Base-by-base conservation (phyloP, 192 early-diverging fungal genomes). In the Chytriomyces hyalinus region DNA sequence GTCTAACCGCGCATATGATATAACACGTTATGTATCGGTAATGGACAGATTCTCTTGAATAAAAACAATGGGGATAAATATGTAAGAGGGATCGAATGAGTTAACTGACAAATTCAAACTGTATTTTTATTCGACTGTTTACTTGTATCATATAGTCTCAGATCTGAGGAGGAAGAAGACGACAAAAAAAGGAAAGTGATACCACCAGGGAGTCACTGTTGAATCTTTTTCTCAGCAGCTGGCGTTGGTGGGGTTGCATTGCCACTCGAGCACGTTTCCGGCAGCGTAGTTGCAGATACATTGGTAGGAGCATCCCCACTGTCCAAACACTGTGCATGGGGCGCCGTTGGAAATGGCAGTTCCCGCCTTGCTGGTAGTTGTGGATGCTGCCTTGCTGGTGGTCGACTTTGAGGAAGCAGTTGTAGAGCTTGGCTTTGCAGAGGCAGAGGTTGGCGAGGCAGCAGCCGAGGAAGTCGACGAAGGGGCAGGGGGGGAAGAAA, bases 241-340 rank as follows among this genome's bases (percentile, higher is more conserved):
- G 36, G 36, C 36, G 36, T 36, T 36, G 3, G 53, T n/a, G 53
- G 53, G 53, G 53, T 57, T 57, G 53, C 53, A 57, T 57, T 57
- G 53, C 53, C 53, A 57, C 13, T n/a, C 20, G 15, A 57, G 53
- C 36, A 36, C 36, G 36, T 36, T 36, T n/a, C 53, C 53, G 4
- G 53, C 53, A 13, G 53, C 53, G 20, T 57, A 57, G 53, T 57
- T 57, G 53, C 53, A 57, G 20, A 57, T 57, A 20, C 53, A 57
- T 20, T 20, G 15, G 53, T 57, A 57, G 3, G 13, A n/a, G 20
- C 53, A 57, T n/a, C 15, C 53, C 53, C 53, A 57, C 53, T 73
- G 70, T 11, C 70, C 66, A 67, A 67, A 11, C 11, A 48, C 24
- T 26, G 62, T 11, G 62, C 62, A 17, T 17, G 62, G 10, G 5